Evolutionary conservation across 352 stramenopile species (phyloP).

Genomic region (Phytophthora aleatoria): DNA sequence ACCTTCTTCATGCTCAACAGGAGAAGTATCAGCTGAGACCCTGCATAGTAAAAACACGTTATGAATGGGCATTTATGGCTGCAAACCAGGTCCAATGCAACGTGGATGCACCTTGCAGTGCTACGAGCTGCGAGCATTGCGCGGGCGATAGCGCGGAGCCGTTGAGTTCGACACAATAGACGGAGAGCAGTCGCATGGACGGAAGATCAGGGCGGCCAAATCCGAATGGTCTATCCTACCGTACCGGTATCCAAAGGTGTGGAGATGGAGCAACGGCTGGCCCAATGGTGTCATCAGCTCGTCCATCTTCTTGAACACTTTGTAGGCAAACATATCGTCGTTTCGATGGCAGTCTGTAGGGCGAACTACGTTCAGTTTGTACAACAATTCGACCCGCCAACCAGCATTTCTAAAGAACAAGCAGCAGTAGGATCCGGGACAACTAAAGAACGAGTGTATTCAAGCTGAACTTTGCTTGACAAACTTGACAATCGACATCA

Average conservation of each 20-base stretch:
- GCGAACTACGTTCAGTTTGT: too few species aligned
- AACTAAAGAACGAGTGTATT: too few species aligned
- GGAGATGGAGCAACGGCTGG: not conserved
- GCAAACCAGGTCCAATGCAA: not conserved
- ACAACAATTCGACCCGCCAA: too few species aligned
- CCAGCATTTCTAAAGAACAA: too few species aligned
- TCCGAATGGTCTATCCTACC: conserved; percentile 5
- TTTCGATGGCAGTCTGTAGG: too few species aligned
- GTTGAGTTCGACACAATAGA: conserved; percentile 37
- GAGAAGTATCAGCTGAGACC: conserved; percentile 41
- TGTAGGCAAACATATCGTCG: too few species aligned
- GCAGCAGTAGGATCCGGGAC: too few species aligned
- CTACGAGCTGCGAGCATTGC: conserved; percentile 37
- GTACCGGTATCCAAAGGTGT: not conserved
- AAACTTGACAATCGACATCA: too few species aligned
- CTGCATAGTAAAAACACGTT: conserved; percentile 17
- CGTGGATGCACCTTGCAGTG: conserved; percentile 30
- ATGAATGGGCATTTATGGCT: not conserved
- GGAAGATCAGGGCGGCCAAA: conserved; percentile 9
- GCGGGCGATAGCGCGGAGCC: conserved; percentile 17
- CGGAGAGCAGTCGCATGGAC: conserved; percentile 21
- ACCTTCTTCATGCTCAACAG: conserved; percentile 47
- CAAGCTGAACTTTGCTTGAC: too few species aligned
- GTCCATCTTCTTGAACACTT: too few species aligned
- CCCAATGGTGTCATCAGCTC: too few species aligned